phyloP scores from a whole-genome alignment of 192 early-diverging fungal species.

The Umbelopsis sp. region DNA sequence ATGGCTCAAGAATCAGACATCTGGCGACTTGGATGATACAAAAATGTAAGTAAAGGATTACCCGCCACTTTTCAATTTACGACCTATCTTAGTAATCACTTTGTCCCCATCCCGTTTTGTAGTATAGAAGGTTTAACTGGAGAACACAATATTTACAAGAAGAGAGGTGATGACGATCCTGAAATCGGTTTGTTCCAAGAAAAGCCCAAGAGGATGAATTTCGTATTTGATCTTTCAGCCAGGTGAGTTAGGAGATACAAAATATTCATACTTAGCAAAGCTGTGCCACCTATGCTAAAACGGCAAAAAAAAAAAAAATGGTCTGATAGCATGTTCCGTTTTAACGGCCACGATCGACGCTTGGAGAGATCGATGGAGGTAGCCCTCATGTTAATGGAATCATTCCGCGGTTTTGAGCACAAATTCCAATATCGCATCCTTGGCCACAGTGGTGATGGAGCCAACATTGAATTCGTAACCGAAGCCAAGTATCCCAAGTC shows the following conservation, averaged over 20 bases:
- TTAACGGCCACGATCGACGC: conserved; percentile 63
- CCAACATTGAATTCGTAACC: conserved; percentile 72
- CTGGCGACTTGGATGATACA: conserved; percentile 80
- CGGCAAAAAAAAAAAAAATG: too few species aligned
- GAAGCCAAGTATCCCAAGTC: conserved; percentile 73
- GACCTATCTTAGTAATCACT: too few species aligned
- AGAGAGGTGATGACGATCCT: conserved; percentile 74
- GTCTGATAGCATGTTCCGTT: conserved; percentile 59
- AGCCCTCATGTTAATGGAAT: conserved; percentile 72
- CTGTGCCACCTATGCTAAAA: too few species aligned
- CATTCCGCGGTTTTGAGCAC: conserved; percentile 73
- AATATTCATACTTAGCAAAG: too few species aligned
- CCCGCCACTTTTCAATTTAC: background rate
- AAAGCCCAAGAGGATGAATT: conserved; percentile 74
- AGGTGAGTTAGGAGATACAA: conserved; percentile 39
- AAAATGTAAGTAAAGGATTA: conserved; percentile 52
- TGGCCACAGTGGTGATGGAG: conserved; percentile 78
- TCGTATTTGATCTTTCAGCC: conserved; percentile 81
- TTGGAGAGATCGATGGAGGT: conserved; percentile 66
- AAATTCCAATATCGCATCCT: conserved; percentile 78
- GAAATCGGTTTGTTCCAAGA: conserved; percentile 69
- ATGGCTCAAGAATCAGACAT: conserved; percentile 79
- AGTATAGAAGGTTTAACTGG: conserved; percentile 74
- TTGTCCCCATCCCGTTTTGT: background rate
- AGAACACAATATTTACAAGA: conserved; percentile 77